Evolutionary conservation across 2,329 filamentous ascomycete genomes (phyloP).

Genomic region (Ophiostoma quercus): DNA sequence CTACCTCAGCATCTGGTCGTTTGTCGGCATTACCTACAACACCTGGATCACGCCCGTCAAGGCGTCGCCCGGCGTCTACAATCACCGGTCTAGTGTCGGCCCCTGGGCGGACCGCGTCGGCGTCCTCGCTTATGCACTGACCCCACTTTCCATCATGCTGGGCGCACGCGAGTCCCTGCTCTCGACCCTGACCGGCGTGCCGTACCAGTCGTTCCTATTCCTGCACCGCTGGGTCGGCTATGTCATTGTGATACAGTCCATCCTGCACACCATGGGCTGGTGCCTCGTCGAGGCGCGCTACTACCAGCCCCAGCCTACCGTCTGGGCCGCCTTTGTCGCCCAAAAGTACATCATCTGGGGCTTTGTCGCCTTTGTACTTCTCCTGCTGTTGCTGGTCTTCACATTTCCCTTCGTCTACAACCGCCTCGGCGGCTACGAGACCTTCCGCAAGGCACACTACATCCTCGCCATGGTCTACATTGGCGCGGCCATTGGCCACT

Average conservation of each 20-base stretch:
- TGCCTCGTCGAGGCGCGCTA: constrained; percentile 36
- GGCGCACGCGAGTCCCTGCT: constrained; percentile 65
- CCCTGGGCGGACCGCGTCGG: constrained; percentile 66
- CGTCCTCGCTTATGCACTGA: constrained; percentile 66
- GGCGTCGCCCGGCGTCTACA: constrained; percentile 49
- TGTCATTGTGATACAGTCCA: constrained; percentile 63
- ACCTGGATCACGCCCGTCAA: constrained; percentile 67
- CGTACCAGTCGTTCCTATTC: constrained; percentile 74
- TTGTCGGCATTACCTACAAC: constrained; percentile 62
- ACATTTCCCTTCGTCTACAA: constrained; percentile 50
- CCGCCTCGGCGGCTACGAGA: constrained; percentile 60
- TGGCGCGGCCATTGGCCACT: constrained; percentile 71
- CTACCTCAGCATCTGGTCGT: constrained; percentile 64
- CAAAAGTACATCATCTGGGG: constrained; percentile 71
- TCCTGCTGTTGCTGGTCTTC: constrained; percentile 53
- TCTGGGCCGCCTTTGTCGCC: constrained; percentile 52
- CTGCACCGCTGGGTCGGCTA: constrained; percentile 71
- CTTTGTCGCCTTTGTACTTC: constrained; percentile 59
- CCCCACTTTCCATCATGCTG: constrained; percentile 63
- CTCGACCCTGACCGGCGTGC: constrained; percentile 64
- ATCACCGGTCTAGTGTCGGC: constrained; percentile 61
- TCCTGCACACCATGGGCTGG: constrained; percentile 65
- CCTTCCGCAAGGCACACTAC: constrained; percentile 71
- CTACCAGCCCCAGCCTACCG: constrained; percentile 45
- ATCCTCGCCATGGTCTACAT: constrained; percentile 68